Base-by-base conservation (phyloP, 1,284 basidiomycete species). In the Gomphus bonarii region DNA sequence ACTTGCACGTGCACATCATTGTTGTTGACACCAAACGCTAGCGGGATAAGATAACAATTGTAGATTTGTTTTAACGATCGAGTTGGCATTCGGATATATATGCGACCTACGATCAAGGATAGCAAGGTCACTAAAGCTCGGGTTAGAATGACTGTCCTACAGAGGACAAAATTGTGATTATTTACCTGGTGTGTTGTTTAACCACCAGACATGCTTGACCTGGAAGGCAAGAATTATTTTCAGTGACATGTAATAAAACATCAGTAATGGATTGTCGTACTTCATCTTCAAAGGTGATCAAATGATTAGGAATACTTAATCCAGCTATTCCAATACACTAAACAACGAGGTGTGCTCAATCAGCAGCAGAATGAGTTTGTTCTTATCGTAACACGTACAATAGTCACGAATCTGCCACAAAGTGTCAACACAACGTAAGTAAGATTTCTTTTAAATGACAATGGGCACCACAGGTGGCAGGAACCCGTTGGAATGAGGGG, bases 21-120 rank as follows among this genome's bases (percentile, higher is more conserved):
- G 16, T 51, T 20, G 42, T 57, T 57, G n/a, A 57, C 49, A 42
- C 35, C 46, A 22, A 57, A 57, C 16, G 35, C 55, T 12, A 57
- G 36, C 20, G 55, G 55, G 6, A 49, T 57, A 28, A 57, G 2
- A 25, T 57, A 57, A 33, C 55, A 49, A 31, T 57, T 57, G 49
- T 43, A 20, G n/a, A 9, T 18, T 8, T 7, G 2, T 5, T 43
- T 20, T 7, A 43, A 20, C 18, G 9, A n/a, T 18, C n/a, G 18
- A 14, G 16, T 33, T 33, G 14, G 3, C 40, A 42, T 7, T 16
- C 40, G 16, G 6, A 12, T 16, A 12, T 16, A 12, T 38, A 10
- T n/a, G 3, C 8, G n/a, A 42, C 55, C 22, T 51, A 57, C 55
- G 16, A 57, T 22, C 33, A 57, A 31, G n/a, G 51, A 57, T 8